Evolutionary conservation across 495 filamentous ascomycete genomes (phyloP).

Genomic region (Penicillium lagena): DNA sequence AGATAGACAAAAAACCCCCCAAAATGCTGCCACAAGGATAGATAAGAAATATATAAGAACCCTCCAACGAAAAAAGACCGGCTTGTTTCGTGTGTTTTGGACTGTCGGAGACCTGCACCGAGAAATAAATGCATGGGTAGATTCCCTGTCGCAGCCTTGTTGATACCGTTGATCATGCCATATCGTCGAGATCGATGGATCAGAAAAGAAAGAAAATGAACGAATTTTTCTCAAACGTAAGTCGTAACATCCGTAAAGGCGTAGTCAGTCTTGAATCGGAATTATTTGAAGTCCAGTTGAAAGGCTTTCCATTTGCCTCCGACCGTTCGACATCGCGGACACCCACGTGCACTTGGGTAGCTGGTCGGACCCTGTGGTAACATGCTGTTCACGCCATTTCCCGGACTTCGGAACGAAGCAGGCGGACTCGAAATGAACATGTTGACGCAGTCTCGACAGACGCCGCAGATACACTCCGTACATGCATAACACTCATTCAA

Average conservation of each 20-base stretch:
- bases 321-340: constrained; percentile 43
- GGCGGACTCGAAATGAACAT: constrained; percentile 56
- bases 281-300: constrained; percentile 46
- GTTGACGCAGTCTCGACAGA: constrained; percentile 80
- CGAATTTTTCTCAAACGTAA: constrained; percentile 24
- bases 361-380: constrained; percentile 30
- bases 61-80: neutral
- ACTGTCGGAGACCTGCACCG: neutral
- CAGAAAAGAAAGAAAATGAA: constrained; percentile 7
- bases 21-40: constrained; percentile 8
- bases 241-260: constrained; percentile 36
- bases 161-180: too few species aligned
- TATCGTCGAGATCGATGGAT: too few species aligned
- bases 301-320: constrained; percentile 50
- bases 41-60: constrained; percentile 1
- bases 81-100: neutral
- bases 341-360: constrained; percentile 37
- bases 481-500: constrained; percentile 82
- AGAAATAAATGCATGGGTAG: neutral
- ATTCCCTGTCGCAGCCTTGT: too few species aligned
- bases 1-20: constrained; percentile 3
- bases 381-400: constrained; percentile 27
- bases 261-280: constrained; percentile 2
- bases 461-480: constrained; percentile 88
- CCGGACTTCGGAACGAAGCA: constrained; percentile 26